Evolutionary conservation across 176 grass and related monocot species (phyloP).

Genomic region (Avena insularis): DNA sequence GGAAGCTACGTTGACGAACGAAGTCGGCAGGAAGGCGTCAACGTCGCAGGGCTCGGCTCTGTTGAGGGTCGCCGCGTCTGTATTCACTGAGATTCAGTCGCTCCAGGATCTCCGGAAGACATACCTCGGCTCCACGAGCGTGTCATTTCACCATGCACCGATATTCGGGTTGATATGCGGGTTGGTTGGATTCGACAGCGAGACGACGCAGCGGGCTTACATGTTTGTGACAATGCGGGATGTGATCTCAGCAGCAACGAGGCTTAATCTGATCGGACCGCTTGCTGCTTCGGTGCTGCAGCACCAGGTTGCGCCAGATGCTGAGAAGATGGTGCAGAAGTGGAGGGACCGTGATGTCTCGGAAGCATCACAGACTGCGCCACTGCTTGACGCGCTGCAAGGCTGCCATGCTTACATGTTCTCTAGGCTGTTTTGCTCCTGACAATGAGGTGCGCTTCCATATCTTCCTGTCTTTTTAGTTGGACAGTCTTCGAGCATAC

Average conservation of each 20-base stretch:
- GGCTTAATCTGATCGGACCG: slow-evolving; percentile 85
- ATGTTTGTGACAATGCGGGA: slow-evolving; percentile 86
- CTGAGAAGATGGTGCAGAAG: slow-evolving; percentile 66
- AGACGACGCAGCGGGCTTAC: slow-evolving; percentile 64
- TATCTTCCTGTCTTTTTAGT: slow-evolving; percentile 3
- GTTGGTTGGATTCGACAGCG: slow-evolving; percentile 65
- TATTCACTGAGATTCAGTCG: slow-evolving; percentile 63
- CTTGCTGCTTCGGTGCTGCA: slow-evolving; percentile 85
- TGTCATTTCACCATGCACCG: slow-evolving; percentile 75
- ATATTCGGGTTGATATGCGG: slow-evolving; percentile 77
- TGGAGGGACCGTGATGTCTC: slow-evolving; percentile 70
- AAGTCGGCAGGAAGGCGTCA: slow-evolving; percentile 77
- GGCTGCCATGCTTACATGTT: slow-evolving; percentile 86
- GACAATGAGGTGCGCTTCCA: slow-evolving; percentile 31
- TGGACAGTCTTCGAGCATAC: not conserved
- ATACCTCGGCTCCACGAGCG: slow-evolving; percentile 55
- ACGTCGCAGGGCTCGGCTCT: slow-evolving; percentile 75
- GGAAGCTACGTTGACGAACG: slow-evolving; percentile 84
- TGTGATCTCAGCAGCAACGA: slow-evolving; percentile 78
- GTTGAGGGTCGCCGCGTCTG: slow-evolving; percentile 64
- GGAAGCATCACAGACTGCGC: slow-evolving; percentile 68
- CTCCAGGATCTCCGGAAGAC: slow-evolving; percentile 58
- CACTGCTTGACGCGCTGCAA: slow-evolving; percentile 73
- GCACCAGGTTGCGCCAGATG: slow-evolving; percentile 66
- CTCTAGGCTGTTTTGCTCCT: slow-evolving; percentile 89